Base-by-base conservation (phyloP, 352 stramenopile genomes). In the Globisporangium emineosum region DNA sequence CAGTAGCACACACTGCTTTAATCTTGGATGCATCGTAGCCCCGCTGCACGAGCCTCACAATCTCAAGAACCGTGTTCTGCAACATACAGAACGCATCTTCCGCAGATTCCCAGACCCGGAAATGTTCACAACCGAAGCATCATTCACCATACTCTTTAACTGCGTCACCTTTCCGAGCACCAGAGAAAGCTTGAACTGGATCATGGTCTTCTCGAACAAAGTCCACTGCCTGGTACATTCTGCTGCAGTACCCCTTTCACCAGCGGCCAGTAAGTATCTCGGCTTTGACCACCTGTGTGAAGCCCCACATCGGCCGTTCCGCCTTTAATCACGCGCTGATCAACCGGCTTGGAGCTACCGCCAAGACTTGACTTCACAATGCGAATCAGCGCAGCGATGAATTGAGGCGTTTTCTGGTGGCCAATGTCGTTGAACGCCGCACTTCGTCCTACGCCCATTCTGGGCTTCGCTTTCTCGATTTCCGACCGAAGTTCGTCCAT, bases 191-290 rank as follows among this genome's bases (percentile, higher is more conserved):
- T 81, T 53, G 10, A 86, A 78, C 35, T 47, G 15, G 4, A 81
- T 40, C 54, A 79, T 71, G 10, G 71, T 52, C 32, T 86, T 88
- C 2, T 70, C 52, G 23, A 79, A 78, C 15, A 88, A 53, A 12
- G 62, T 71, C 33, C 50, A 13, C 63, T 72, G 13, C 69, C 76
- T n/a, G 62, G 71, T 5, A 89, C 30, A 27, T 79, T 71, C 9
- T 76, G 69, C 17, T 57, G 65, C 15, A 90, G 55, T 1, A 67
- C 73, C 1, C 68, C 70, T 9, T 70, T 60, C 2, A 90, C 77
- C 6, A 90, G 57, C 23, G 78, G 53, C 81, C 78, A 90, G 56
- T 77, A 88, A 2, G 78, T 90, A 51, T 77, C 77, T n/a, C 78
- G 71, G 2, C 63, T 47, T 37, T 60, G 55, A 0, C 69, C 71